These are phyloP conservation scores for Scenedesmus sp. DNA, from an alignment of 163 green algal species.

Conservation along the genomic window DNA sequence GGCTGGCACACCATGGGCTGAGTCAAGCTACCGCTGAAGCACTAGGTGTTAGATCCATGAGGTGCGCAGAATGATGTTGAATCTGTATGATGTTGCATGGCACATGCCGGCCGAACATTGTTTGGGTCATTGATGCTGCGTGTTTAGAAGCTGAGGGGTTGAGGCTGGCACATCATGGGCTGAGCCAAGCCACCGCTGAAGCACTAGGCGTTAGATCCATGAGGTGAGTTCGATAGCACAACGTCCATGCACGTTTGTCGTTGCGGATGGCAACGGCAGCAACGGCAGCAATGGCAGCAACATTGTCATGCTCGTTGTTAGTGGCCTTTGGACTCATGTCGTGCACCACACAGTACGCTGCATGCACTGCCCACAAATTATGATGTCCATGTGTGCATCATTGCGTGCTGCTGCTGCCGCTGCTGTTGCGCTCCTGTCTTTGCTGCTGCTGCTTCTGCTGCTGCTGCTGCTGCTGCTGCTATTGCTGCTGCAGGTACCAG, in stretches of 20 bases:
- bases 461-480: not conserved
- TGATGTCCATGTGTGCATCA: not conserved
- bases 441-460: not conserved
- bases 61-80: conserved; percentile 38
- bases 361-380: too few relatives aligned
- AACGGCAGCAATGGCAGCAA: too few relatives aligned
- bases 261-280: too few relatives aligned
- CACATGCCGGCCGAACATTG: not conserved
- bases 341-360: too few relatives aligned
- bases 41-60: conserved; percentile 71
- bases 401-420: not conserved
- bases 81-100: not conserved
- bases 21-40: conserved; percentile 65
- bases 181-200: not conserved
- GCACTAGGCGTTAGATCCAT: not conserved
- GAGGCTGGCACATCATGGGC: not conserved
- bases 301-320: too few relatives aligned
- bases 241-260: not conserved
- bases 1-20: conserved; percentile 69
- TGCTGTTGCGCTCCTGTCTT: not conserved
- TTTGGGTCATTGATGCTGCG: not conserved
- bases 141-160: not conserved
- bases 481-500: conserved; percentile 47
- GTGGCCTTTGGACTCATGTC: too few relatives aligned
- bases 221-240: not conserved